Base-by-base conservation (phyloP, 1,284 basidiomycete genomes). In the Melanopsichium pennsylvanicum region DNA sequence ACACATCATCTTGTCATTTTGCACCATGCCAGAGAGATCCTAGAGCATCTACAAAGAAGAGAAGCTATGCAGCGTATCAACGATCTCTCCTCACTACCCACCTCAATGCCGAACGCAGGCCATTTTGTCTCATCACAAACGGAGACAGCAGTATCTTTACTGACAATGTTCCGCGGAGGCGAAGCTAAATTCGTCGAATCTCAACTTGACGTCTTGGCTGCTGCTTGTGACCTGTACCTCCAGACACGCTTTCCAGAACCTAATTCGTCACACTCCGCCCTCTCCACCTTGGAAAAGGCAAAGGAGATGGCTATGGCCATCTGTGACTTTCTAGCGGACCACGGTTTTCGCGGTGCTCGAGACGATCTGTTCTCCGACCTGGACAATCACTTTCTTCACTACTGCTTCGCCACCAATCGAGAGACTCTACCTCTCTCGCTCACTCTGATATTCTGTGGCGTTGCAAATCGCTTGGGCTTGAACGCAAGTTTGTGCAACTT, bases 341-440 rank as follows among this genome's bases (percentile, higher is more conserved):
- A 67, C 13, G 61, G 57, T 9, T 74, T 74, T 37, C 41, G 51
- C 12, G 50, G 55, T 13, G 63, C 71, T 10, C 29, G 40, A 11
- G 38, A 40, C 12, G 46, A 57, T 5, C 41, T 49, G 16, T 71
- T 61, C 12, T 33, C 44, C 7, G 61, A 74, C 27, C 57, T 74
- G 12, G 63, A 74, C 48, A 74, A 74, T 22, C 64, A 64, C 35
- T 72, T 72, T 22, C 39, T 72, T 4, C 60, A 72, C 29, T 41
- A 49, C 16, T 72, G 64, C 44, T 58, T 72, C 42, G 56, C 68
- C 18, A 64, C 70, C 22, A 64, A 67, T 21, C 59, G 71, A 29
- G 58, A 74, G 42, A 62, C 58, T 5, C 56, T 68, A 4, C 69
- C 71, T 1, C 47, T 74, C 21, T 57, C 36, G 35, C 44, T 74